A percentile compares a stretch with the other conserved stretches of the same genome.
phyloP scores from a whole-genome alignment of 441 rosid genomes.

The Pelargonium cotyledonis region DNA sequence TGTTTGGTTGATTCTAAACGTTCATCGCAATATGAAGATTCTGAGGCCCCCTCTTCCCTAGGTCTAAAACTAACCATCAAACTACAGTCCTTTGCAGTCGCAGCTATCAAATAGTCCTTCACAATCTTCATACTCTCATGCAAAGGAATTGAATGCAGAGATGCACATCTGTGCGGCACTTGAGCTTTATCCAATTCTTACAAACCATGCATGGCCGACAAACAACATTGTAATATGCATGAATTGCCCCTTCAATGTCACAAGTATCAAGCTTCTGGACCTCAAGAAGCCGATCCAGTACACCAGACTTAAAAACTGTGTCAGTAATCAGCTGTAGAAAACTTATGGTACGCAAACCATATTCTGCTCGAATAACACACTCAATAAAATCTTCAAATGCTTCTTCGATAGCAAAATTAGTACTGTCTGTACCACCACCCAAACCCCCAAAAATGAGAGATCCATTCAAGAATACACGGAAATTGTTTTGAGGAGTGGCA shows the following conservation, averaged over 20 bases:
- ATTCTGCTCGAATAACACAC: conserved; percentile 43
- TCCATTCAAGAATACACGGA: conserved; percentile 81
- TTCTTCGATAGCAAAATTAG: conserved; percentile 28
- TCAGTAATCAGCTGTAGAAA: conserved; percentile 68
- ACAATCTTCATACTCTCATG: conserved; percentile 73
- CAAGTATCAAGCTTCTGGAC: conserved; percentile 66
- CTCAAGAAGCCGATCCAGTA: conserved; percentile 62
- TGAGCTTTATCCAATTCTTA: conserved; percentile 32
- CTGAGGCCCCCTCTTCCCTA: conserved; percentile 28
- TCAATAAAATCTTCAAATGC: conserved; percentile 54
- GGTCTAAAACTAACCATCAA: conserved; percentile 66
- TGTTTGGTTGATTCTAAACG: conserved; percentile 52
- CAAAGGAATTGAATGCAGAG: conserved; percentile 58
- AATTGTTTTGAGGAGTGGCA: conserved; percentile 59
- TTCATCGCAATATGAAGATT: conserved; percentile 33
- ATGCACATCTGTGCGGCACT: conserved; percentile 20
- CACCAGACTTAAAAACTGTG: conserved; percentile 44
- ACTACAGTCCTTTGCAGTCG: conserved; percentile 90
- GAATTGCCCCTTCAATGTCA: conserved; percentile 89
- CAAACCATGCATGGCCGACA: conserved; percentile 63
- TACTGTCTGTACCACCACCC: conserved; percentile 51
- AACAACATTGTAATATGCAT: conserved; percentile 59
- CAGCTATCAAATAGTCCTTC: conserved; percentile 59
- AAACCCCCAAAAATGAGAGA: conserved; percentile 69
- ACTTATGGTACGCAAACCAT: conserved; percentile 43